Conservation (phyloP, 768 basidiomycete genomes). For the Leucosporidium scottii region DNA sequence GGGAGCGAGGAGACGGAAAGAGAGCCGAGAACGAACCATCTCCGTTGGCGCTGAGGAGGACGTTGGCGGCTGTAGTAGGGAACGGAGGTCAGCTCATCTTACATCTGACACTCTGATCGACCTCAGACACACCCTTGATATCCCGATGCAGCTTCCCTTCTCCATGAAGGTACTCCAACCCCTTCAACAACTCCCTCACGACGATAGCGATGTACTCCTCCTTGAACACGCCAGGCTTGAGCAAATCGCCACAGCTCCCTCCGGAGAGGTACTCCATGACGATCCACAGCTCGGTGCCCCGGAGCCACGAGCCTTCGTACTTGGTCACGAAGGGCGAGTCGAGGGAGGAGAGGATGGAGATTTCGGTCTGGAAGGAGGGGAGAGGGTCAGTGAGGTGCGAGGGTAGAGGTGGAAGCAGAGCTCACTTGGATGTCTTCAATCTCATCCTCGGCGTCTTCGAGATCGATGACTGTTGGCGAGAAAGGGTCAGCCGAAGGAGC, state of each 20-base stretch:
- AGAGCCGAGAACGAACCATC: constrained; percentile 46
- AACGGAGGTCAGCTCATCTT: not conserved
- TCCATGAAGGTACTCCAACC: constrained; percentile 88
- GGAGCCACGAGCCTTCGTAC: constrained; percentile 88
- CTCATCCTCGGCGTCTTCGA: constrained; percentile 98
- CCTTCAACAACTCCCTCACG: constrained; percentile 79
- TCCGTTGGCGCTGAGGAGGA: constrained; percentile 80
- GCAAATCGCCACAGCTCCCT: constrained; percentile 70
- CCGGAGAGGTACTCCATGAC: constrained; percentile 79
- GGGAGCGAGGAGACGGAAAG: constrained; percentile 12
- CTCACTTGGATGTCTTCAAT: constrained; percentile 80
- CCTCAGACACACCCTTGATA: constrained; percentile 71
- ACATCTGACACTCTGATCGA: not conserved
- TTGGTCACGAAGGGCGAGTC: constrained; percentile 95
- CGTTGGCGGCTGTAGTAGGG: constrained; percentile 70
- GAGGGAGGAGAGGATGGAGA: constrained; percentile 91
- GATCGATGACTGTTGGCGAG: constrained; percentile 70
- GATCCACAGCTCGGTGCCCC: constrained; percentile 96
- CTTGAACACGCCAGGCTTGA: constrained; percentile 96
- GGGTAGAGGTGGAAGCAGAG: not conserved
- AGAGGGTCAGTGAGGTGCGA: not conserved
- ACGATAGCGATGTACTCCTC: constrained; percentile 99
- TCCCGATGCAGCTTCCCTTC: constrained; percentile 98
- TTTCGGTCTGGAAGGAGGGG: constrained; percentile 66
- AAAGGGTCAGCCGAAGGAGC: not conserved